Base-by-base conservation (phyloP, 2,329 filamentous ascomycete genomes). In the Arachnopeziza araneosa region DNA sequence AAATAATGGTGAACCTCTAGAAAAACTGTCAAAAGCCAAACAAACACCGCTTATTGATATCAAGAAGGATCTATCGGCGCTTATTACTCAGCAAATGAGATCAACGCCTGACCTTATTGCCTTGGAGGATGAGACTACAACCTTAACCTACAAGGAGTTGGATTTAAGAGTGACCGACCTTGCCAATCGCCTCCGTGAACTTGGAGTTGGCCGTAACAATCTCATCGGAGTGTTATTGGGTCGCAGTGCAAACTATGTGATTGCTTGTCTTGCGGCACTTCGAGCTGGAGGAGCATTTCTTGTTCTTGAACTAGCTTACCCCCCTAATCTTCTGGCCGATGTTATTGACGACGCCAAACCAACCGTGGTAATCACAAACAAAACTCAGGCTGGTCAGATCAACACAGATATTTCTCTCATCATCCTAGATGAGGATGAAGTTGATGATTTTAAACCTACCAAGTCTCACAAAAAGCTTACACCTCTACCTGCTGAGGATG, bases 271-370 rank as follows among this genome's bases (percentile, higher is more conserved):
- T 56, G 90, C 90, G 24, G 85, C 88, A n/a, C 81, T 93, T 49
- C 84, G 88, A 61, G 89, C 90, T 1, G 90, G 89, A 56, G 90
- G 90, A 57, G 90, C 90, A 1, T 93, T 92, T 70, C 79, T 93
- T 5, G 89, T 93, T 1, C 82, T 93, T 2, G 90, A 93, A 74
- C 79, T 91, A 54, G 90, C 90, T 2, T 93, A 93, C 64, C 90
- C 90, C 17, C 83, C 87, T 0, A 86, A 85, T 59, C 78, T 93
- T 54, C 77, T 93, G 63, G 83, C 87, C 56, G 89, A 92, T 73
- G 89, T 93, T 56, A 81, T 93, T 56, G 86, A 89, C 30, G 90
- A 93, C 77, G 87, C 89, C 12, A 82, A 80, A 26, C 90, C 90
- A 2, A 81, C 79, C 9, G 87, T 91, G 23, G 80, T 93, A 2